These are phyloP conservation scores for Adansonia digitata DNA, from an alignment of 345 rosid species.

Conservation along the genomic window DNA sequence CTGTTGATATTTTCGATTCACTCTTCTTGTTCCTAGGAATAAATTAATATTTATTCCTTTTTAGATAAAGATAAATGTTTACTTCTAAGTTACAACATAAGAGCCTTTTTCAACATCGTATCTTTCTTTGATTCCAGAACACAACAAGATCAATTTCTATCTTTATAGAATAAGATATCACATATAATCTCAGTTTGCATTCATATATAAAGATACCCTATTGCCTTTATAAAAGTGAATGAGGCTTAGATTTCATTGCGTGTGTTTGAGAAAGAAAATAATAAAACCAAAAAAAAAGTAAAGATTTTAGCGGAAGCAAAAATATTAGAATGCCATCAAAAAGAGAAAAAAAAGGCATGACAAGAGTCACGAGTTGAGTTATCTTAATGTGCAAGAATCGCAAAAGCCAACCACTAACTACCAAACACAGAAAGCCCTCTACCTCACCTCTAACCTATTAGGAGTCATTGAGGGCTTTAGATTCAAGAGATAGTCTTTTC, in stretches of 20 bases:
- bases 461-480: not conserved
- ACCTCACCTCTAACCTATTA: not conserved
- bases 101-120: not conserved
- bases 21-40: not conserved
- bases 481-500: not conserved
- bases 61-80: too few relatives aligned
- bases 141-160: not conserved
- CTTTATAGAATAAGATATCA: not conserved
- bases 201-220: too few relatives aligned
- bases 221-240: too few relatives aligned
- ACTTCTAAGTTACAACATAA: not conserved
- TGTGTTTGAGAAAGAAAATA: not conserved
- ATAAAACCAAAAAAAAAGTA: not conserved
- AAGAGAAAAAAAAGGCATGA: not conserved
- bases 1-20: not conserved
- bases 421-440: conserved; percentile 10
- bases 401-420: conserved; percentile 16
- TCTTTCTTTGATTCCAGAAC: not conserved
- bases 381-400: conserved; percentile 2
- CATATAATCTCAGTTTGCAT: too few relatives aligned
- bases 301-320: not conserved
- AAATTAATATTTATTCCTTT: not conserved
- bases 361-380: not conserved
- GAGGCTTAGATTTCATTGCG: too few relatives aligned
- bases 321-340: too few relatives aligned